Percentiles rank a stretch among this genome's conserved stretches.
Evolutionary conservation across 805 yeast species (phyloP).

Genomic region (Sugiyamaella floridensis): DNA sequence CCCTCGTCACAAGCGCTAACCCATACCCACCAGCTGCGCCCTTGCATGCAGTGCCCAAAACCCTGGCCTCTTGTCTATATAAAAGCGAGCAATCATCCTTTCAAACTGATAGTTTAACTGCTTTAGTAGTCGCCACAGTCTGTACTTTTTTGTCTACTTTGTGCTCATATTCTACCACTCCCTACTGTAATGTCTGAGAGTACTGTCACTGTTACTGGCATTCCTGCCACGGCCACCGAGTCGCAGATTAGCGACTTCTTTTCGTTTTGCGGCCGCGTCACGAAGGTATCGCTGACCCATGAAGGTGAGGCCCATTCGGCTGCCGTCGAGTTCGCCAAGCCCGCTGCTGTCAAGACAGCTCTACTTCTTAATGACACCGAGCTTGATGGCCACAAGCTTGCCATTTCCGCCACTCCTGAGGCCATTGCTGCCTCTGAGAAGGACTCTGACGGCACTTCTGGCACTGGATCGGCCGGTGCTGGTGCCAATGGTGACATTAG

Average conservation of each 20-base stretch:
- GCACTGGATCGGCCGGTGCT: conserved; percentile 14
- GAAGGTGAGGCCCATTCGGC: conserved; percentile 35
- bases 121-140: not conserved
- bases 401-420: conserved; percentile 35
- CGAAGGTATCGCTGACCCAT: conserved; percentile 18
- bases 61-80: not conserved
- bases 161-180: not conserved
- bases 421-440: conserved; percentile 19
- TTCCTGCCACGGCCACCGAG: conserved; percentile 44
- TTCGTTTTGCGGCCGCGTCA: conserved; percentile 62
- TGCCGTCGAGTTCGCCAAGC: conserved; percentile 47
- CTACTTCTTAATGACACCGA: conserved; percentile 66
- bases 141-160: not conserved
- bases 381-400: conserved; percentile 51
- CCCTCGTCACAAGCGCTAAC: not conserved
- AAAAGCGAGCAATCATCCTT: not conserved
- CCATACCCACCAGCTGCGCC: not conserved
- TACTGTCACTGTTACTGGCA: conserved; percentile 48
- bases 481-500: conserved; percentile 41
- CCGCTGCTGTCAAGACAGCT: conserved; percentile 65
- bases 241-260: conserved; percentile 59
- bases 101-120: too few species aligned
- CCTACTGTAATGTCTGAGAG: conserved; percentile 3
- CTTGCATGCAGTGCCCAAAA: not conserved
- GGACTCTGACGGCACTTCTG: conserved; percentile 16